Base-by-base conservation (phyloP, 768 basidiomycete species). In the Mycena belliarum region DNA sequence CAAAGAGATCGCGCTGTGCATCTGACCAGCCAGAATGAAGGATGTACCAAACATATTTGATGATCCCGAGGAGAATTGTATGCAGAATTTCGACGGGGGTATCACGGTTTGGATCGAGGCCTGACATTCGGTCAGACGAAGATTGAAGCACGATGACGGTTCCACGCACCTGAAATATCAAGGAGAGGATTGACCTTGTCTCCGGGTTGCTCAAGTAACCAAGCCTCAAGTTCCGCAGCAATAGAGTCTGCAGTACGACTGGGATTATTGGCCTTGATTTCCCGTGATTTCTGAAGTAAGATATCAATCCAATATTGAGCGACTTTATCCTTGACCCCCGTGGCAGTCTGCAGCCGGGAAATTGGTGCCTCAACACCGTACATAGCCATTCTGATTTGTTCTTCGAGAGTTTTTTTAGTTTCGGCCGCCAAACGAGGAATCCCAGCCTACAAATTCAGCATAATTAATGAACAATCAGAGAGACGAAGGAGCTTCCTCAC, bases 11-110 rank as follows among this genome's bases (percentile, higher is more conserved):
- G 48, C 7, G 63, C 55, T n/a, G 63, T 14, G 38, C 44, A 9
- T 47, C 73, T 68, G 72, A 0, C 43, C 52, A 54, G n/a, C 35
- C 3, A 50, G 58, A 57, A 69, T 59, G 2, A 18, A 66, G 58
- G 0, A 35, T 18, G 43, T 74, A 69, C 77, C 76, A 79, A 0
- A 69, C 49, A 59, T 79, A 77, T 44, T 77, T 78, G 20, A 69
- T 63, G 18, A 69, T 49, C 0, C 76, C 75, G 16, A 79, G 73
- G 0, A 75, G 67, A n/a, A 72, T 66, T 0, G 73, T 75, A 45
- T 78, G 75, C 0, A 78, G 64, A 24, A 77, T 68, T 57, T 78
- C 73, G n/a, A 72, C 69, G 4, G 45, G 55, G 25, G 55, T 56
- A 18, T 56, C 55, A 21, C 45, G 55, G 1, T 40, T 43, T 2